Percentiles rank a stretch among this genome's conserved stretches.
These are phyloP conservation scores for Leishmania lainsoni DNA, from an alignment of 208 protist genomes.

Conservation along the genomic window DNA sequence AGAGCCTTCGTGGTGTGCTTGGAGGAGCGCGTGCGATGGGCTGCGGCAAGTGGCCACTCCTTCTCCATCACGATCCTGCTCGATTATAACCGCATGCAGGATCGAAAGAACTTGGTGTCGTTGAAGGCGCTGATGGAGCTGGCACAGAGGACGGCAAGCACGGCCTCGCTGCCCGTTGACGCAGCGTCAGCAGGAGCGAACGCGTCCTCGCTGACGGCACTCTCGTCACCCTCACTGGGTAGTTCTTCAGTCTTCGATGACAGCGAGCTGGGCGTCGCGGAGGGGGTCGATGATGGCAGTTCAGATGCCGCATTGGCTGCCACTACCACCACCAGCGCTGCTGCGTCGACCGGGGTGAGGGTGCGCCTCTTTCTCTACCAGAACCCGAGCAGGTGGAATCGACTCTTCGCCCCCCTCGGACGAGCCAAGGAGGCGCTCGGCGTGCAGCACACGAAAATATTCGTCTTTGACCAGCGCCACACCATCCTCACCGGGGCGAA, in stretches of 20 bases:
- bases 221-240: neutral
- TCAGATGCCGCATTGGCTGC: neutral
- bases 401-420: slow-evolving; percentile 56
- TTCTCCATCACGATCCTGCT: slow-evolving; percentile 69
- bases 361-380: slow-evolving; percentile 74
- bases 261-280: slow-evolving; percentile 2
- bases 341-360: slow-evolving; percentile 16
- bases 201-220: neutral
- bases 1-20: slow-evolving; percentile 53
- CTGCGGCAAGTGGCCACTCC: slow-evolving; percentile 12
- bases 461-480: slow-evolving; percentile 88
- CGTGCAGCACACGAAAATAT: slow-evolving; percentile 96
- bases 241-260: slow-evolving; percentile 1
- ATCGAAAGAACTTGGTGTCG: slow-evolving; percentile 58
- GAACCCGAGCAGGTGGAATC: slow-evolving; percentile 62
- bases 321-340: neutral
- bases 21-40: slow-evolving; percentile 50
- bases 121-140: slow-evolving; percentile 48
- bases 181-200: neutral
- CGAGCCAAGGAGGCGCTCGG: slow-evolving; percentile 82
- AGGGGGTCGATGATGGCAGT: neutral
- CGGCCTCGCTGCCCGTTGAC: slow-evolving; percentile 15
- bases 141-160: slow-evolving; percentile 26
- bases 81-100: slow-evolving; percentile 87
- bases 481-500: slow-evolving; percentile 94